Percentiles rank a stretch among this genome's conserved stretches.
Evolutionary conservation across 345 rosid genomes (phyloP).

Genomic region (Zanthoxylum bungeanum): DNA sequence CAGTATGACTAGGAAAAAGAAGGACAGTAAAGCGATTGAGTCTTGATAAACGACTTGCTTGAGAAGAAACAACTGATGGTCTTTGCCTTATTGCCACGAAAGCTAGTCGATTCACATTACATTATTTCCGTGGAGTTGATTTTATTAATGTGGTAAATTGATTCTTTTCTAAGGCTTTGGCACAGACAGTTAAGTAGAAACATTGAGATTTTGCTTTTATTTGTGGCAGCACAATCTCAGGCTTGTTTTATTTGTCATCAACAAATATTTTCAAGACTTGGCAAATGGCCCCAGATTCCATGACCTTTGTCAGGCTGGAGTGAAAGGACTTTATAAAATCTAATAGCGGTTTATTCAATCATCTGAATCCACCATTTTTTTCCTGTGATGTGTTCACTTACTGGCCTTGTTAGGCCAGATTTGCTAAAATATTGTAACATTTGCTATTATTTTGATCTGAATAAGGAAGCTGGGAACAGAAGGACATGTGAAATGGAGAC

Average conservation of each 20-base stretch:
- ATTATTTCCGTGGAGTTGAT: background rate
- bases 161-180: background rate
- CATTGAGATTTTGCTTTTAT: background rate
- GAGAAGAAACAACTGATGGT: slow-evolving; percentile 59
- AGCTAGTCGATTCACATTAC: background rate
- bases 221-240: slow-evolving; percentile 93
- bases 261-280: slow-evolving; percentile 82
- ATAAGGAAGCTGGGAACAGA: background rate
- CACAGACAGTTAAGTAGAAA: background rate
- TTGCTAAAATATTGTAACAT: background rate
- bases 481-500: background rate
- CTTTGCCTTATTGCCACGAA: background rate
- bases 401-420: background rate
- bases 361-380: background rate
- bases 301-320: slow-evolving; percentile 98
- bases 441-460: background rate
- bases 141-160: background rate
- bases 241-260: slow-evolving; percentile 80
- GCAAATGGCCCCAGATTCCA: slow-evolving; percentile 74
- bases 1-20: slow-evolving; percentile 19
- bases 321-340: slow-evolving; percentile 46
- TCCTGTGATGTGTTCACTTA: background rate
- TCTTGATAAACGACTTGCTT: too few species aligned
- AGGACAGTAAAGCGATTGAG: slow-evolving; percentile 18
- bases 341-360: background rate